Evolutionary conservation across 495 filamentous ascomycete species (phyloP).

Genomic region (Penicillium pancosmium): DNA sequence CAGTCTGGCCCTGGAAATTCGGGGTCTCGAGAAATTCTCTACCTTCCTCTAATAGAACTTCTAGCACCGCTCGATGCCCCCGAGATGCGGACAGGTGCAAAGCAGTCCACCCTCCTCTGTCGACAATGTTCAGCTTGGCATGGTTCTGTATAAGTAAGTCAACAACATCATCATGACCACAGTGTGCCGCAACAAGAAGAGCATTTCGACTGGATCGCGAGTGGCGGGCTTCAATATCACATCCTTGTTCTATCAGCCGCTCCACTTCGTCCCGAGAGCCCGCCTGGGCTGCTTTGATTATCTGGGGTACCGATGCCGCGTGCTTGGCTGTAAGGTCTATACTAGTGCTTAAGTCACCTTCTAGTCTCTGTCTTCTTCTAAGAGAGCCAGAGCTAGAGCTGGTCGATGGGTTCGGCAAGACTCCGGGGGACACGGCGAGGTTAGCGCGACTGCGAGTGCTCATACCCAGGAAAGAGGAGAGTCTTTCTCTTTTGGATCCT

Average conservation of each 20-base stretch:
- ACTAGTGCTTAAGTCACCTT: slow-evolving; percentile 37
- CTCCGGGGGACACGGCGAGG: slow-evolving; percentile 9
- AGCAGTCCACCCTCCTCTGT: slow-evolving; percentile 41
- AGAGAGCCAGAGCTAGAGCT: not conserved
- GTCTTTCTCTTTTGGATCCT: slow-evolving; percentile 23
- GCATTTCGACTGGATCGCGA: slow-evolving; percentile 40
- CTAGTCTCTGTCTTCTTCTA: slow-evolving; percentile 23
- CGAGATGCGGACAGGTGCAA: slow-evolving; percentile 49
- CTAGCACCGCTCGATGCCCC: slow-evolving; percentile 41
- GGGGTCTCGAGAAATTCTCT: slow-evolving; percentile 32
- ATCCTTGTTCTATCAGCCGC: slow-evolving; percentile 40
- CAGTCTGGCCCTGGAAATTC: slow-evolving; percentile 37
- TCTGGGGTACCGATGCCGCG: slow-evolving; percentile 35
- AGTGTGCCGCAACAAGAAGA: slow-evolving; percentile 50
- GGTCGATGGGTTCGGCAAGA: slow-evolving; percentile 11
- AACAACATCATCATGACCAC: slow-evolving; percentile 47
- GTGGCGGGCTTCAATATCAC: slow-evolving; percentile 44
- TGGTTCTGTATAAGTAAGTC: slow-evolving; percentile 40
- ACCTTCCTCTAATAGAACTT: slow-evolving; percentile 37
- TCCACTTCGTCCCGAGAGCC: slow-evolving; percentile 44
- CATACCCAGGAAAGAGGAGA: slow-evolving; percentile 30
- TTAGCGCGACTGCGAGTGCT: slow-evolving; percentile 23
- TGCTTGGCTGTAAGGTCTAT: slow-evolving; percentile 42
- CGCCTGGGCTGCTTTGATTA: slow-evolving; percentile 45
- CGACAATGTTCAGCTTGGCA: slow-evolving; percentile 37